These are phyloP conservation scores for Sambucus nigra DNA, from an alignment of 129 eudicot species.

Conservation along the genomic window DNA sequence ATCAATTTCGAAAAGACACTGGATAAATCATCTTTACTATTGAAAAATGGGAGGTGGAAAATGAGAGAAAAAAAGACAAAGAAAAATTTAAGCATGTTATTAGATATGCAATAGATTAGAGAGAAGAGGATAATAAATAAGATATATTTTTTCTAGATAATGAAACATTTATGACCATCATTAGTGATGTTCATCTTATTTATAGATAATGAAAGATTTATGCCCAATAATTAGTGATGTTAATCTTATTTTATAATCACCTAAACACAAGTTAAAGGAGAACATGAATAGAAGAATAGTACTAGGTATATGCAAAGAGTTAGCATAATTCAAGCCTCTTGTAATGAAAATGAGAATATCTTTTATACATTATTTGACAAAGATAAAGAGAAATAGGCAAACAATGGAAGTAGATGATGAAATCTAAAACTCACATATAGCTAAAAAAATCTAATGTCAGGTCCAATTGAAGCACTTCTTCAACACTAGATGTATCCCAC, in stretches of 20 bases:
- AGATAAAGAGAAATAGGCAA: background rate
- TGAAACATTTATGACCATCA: background rate
- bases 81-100: too few species aligned
- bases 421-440: constrained; percentile 61
- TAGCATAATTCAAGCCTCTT: background rate
- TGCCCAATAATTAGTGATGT: too few species aligned
- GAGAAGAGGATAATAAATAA: too few species aligned
- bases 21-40: too few species aligned
- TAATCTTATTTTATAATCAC: too few species aligned
- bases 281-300: background rate
- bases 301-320: too few species aligned
- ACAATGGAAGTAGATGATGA: constrained; percentile 3
- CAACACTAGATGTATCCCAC: constrained; percentile 81
- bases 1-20: too few species aligned
- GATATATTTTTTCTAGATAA: background rate
- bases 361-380: background rate
- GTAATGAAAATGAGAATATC: background rate
- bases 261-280: background rate
- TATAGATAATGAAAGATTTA: too few species aligned
- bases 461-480: constrained; percentile 95
- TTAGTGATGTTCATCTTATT: too few species aligned
- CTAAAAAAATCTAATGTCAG: constrained; percentile 82
- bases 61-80: background rate
- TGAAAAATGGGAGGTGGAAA: too few species aligned
- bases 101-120: too few species aligned